Evolutionary conservation across 768 basidiomycete genomes (phyloP).

Genomic region (Tephrocybe sp.): DNA sequence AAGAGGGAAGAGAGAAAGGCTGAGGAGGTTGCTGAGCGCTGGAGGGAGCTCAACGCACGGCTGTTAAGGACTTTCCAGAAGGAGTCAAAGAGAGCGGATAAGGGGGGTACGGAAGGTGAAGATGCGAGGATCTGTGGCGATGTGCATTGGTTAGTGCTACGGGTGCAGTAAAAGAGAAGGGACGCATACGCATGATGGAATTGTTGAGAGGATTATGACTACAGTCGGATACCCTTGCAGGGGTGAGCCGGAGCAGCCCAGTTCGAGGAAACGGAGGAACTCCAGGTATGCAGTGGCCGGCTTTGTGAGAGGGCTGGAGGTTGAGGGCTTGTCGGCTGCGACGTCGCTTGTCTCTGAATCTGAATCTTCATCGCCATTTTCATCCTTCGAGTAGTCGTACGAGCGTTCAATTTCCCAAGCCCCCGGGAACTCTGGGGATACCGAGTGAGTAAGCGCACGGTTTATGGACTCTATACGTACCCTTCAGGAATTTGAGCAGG

Average conservation of each 20-base stretch:
- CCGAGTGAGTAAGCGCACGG: neutral
- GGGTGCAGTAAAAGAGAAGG: neutral
- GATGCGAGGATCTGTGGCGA: slow-evolving; percentile 29
- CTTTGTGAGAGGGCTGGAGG: neutral
- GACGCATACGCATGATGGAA: slow-evolving; percentile 58
- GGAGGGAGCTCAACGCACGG: slow-evolving; percentile 59
- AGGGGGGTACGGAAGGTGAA: slow-evolving; percentile 21
- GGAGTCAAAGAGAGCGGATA: slow-evolving; percentile 62
- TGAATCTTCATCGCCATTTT: slow-evolving; percentile 26
- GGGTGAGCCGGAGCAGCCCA: slow-evolving; percentile 80
- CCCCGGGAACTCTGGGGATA: slow-evolving; percentile 53
- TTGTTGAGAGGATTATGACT: slow-evolving; percentile 77
- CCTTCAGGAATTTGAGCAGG: slow-evolving; percentile 67
- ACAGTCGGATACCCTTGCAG: slow-evolving; percentile 80
- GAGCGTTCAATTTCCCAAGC: slow-evolving; percentile 58
- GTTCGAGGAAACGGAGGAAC: slow-evolving; percentile 77
- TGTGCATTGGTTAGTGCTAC: neutral
- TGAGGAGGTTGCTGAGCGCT: slow-evolving; percentile 50
- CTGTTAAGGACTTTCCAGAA: slow-evolving; percentile 85
- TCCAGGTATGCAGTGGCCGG: slow-evolving; percentile 57
- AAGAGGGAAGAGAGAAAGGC: slow-evolving; percentile 70
- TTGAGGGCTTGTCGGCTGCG: slow-evolving; percentile 23
- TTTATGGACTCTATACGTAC: slow-evolving; percentile 36
- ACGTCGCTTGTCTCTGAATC: slow-evolving; percentile 34
- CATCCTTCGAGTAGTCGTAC: slow-evolving; percentile 28